Evolutionary conservation across 2,329 filamentous ascomycete genomes (phyloP), one percentile per base, ranked within the genome.

Genomic region (Botrytis paeoniae): DNA sequence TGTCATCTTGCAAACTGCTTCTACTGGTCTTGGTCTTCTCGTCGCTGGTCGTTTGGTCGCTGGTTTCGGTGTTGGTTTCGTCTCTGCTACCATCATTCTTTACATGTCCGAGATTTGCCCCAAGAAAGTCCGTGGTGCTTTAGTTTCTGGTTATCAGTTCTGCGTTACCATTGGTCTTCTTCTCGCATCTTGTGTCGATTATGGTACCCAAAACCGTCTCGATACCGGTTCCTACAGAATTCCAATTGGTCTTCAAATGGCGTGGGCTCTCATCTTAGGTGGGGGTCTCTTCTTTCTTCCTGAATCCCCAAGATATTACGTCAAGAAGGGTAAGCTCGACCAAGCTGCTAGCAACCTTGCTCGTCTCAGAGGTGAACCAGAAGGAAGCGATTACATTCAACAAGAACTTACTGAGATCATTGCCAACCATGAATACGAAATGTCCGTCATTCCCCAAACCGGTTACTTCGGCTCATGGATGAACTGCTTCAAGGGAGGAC

Each of bases 361-460:
- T 73, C 87, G 86, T 73, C 88, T 97, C 45, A 92, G 94, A 81
- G 92, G 92, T 74, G 92, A 97, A 84, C 87, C 91, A 66, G 80
- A 83, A 70, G 89, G 92, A 71, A 95, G 92, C 35, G 88, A 92
- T 75, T 94, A 89, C 82, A 91, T 97, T 83, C 89, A 92, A 83
- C 84, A 89, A 75, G 94, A 97, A 84, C 87, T 97, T 63, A 88
- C 92, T 61, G 94, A 97, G 85, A 93, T 97, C 77, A 87, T 96
- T 74, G 94, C 93, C 85, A 97, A 97, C 86, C 89, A 95, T 83
- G 92, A 93, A 83, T 94, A 95, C 81, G 94, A 97, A 86, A 86
- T 91, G 78, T 84, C 88, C 68, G 84, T 91, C 74, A 90, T 92
- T 74, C 91, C 92, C 75, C 82, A 86, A 77, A 85, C 85, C 77